Conservation (phyloP, 768 basidiomycete species). For the Lactifluus subvellereus region DNA sequence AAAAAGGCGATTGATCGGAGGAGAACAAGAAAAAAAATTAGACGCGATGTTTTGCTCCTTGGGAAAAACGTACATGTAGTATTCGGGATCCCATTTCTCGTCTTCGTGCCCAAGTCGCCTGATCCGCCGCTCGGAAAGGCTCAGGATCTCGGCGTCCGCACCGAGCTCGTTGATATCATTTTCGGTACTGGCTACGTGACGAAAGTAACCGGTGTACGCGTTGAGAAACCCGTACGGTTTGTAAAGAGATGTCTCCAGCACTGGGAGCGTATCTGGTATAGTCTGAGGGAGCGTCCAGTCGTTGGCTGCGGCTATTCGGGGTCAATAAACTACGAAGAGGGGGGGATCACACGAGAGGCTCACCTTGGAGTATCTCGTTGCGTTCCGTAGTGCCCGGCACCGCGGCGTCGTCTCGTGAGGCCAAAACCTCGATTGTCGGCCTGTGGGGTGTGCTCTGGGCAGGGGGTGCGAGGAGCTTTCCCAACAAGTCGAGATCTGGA, state of each 20-base stretch:
- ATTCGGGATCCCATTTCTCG: slow-evolving; percentile 74
- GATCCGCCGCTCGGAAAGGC: slow-evolving; percentile 44
- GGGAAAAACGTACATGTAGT: slow-evolving; percentile 61
- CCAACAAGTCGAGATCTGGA: slow-evolving; percentile 70
- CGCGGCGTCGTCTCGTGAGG: slow-evolving; percentile 25
- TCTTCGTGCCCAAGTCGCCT: slow-evolving; percentile 59
- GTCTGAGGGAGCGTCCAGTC: slow-evolving; percentile 76
- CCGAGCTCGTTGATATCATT: slow-evolving; percentile 84
- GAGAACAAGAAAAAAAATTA: neutral
- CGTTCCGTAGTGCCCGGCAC: slow-evolving; percentile 32
- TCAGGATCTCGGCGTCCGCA: slow-evolving; percentile 52
- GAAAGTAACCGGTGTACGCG: slow-evolving; percentile 69
- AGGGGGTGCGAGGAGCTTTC: slow-evolving; percentile 70
- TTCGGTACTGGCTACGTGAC: slow-evolving; percentile 62
- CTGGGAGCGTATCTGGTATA: slow-evolving; percentile 39
- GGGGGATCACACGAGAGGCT: neutral
- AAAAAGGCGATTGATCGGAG: slow-evolving; percentile 4
- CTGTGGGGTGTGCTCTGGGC: slow-evolving; percentile 31
- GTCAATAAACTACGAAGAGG: slow-evolving; percentile 4
- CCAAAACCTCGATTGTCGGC: slow-evolving; percentile 54
- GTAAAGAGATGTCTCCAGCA: slow-evolving; percentile 37
- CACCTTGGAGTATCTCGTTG: slow-evolving; percentile 53
- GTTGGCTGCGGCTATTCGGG: slow-evolving; percentile 58
- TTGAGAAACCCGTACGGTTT: slow-evolving; percentile 73
- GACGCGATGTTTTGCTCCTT: slow-evolving; percentile 51